Evolutionary conservation across 352 stramenopile genomes (phyloP), one percentile per base, ranked within the genome.

Genomic region (Phytophthora citricola): DNA sequence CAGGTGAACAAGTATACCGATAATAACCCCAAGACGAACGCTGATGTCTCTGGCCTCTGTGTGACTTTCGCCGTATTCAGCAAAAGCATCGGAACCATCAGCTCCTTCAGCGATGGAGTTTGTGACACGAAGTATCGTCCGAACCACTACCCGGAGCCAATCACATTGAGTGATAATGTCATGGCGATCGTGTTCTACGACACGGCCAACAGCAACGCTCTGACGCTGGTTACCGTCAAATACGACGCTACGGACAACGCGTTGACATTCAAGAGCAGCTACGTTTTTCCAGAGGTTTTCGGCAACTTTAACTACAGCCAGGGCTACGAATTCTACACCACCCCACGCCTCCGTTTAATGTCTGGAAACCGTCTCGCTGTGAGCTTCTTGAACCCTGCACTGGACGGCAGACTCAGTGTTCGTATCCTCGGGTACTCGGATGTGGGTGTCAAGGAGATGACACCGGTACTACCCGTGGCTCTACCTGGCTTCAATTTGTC

Each of bases 121-220:
- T 93, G 85, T 67, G 65, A 80, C 27, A 70, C 59, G n/a, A 66
- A 69, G 11, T 86, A 76, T 70, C 55, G 63, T 20, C 82, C 85
- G 0, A 38, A 39, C 11, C 69, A 74, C 17, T 81, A 77, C 17
- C 47, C 76, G 8, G 77, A 87, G 1, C 71, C 75, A 9, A 39
- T 87, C 29, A 76, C 81, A 61, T 43, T 91, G 14, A 76, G 81
- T 4, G 68, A 87, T 39, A 67, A 61, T 9, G 40, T 71, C 1
- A 44, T 90, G 20, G 75, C 73, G 7, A 60, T 93, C 27, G 69
- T 71, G 15, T 90, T 91, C 64, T 67, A 84, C 66, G 76, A 93
- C 66, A 55, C 40, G 24, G 63, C 51, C 12, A 89, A 87, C 64
- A 87, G 79, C 72, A 79, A 89, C 57, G 73, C 75, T 15, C 63